These are phyloP conservation scores for Porphyrellus cyaneotinctus DNA, from an alignment of 768 basidiomycete species.

Conservation along the genomic window DNA sequence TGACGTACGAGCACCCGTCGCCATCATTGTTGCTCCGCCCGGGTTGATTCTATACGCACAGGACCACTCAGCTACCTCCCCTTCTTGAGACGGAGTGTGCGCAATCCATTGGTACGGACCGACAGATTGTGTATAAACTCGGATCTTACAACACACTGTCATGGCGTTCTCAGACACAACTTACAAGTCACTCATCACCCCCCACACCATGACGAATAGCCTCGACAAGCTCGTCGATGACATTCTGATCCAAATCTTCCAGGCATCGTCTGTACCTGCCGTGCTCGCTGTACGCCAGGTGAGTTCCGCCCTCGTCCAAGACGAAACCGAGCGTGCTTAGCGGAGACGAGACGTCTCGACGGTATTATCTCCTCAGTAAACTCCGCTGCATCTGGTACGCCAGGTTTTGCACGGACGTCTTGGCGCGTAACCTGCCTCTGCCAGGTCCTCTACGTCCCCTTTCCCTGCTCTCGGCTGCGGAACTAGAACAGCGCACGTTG, in stretches of 20 bases:
- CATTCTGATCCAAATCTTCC: constrained; percentile 21
- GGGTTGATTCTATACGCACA: not conserved
- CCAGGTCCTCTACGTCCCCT: constrained; percentile 16
- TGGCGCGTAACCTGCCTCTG: constrained; percentile 17
- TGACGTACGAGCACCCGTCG: not conserved
- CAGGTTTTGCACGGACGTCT: constrained; percentile 21
- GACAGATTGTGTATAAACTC: not conserved
- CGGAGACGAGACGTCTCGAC: constrained; percentile 22
- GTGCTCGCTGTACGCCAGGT: constrained; percentile 24
- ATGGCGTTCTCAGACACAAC: constrained; percentile 1
- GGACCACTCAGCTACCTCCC: not conserved
- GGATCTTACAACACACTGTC: not conserved
- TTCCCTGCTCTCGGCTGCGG: constrained; percentile 14
- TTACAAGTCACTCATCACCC: not conserved
- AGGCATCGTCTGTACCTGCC: constrained; percentile 9
- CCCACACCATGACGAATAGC: constrained; percentile 2
- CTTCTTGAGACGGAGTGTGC: not conserved
- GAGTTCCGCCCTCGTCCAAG: not conserved
- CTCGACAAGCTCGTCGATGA: constrained; percentile 28
- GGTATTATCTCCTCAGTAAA: constrained; percentile 26
- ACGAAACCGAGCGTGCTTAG: not conserved
- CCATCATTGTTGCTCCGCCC: not conserved
- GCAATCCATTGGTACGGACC: not conserved
- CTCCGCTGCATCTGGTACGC: constrained; percentile 23
- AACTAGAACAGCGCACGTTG: constrained; percentile 29